Percentiles rank a stretch among this genome's conserved stretches.
Conservation (phyloP, 371 early-diverging fungal species). For the Mortierella sp. region DNA sequence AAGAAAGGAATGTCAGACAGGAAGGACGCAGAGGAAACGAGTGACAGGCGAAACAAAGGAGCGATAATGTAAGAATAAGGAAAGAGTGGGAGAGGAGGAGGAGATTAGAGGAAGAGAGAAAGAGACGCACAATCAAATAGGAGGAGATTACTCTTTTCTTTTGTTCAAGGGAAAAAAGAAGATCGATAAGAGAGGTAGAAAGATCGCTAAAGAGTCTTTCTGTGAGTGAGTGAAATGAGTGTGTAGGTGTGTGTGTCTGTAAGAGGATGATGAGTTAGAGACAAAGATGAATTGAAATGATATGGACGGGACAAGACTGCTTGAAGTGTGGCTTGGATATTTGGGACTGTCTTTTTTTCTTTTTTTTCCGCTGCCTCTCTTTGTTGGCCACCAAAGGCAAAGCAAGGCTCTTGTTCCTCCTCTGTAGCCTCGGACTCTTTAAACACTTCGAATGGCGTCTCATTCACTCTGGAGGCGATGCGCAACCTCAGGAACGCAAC, state of each 20-base stretch:
- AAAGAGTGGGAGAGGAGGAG: not conserved
- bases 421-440: not conserved
- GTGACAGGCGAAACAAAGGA: not conserved
- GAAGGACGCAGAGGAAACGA: not conserved
- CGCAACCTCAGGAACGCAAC: not conserved
- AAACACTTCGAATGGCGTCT: constrained; percentile 13
- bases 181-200: not conserved
- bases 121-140: not conserved
- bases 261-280: not conserved
- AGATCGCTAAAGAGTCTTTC: not conserved
- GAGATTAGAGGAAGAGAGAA: not conserved
- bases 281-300: not conserved
- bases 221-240: not conserved
- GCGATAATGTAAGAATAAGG: not conserved
- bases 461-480: constrained; percentile 22
- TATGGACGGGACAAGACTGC: not conserved
- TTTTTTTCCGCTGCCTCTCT: not conserved
- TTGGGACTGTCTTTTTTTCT: not conserved
- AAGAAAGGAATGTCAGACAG: not conserved
- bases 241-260: not conserved
- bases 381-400: not conserved
- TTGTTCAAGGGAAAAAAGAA: not conserved
- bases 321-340: not conserved
- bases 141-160: not conserved
- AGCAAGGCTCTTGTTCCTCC: not conserved